These are phyloP conservation scores for Ambrosiella xylebori DNA, from an alignment of 2,329 filamentous ascomycete genomes.

Conservation along the genomic window DNA sequence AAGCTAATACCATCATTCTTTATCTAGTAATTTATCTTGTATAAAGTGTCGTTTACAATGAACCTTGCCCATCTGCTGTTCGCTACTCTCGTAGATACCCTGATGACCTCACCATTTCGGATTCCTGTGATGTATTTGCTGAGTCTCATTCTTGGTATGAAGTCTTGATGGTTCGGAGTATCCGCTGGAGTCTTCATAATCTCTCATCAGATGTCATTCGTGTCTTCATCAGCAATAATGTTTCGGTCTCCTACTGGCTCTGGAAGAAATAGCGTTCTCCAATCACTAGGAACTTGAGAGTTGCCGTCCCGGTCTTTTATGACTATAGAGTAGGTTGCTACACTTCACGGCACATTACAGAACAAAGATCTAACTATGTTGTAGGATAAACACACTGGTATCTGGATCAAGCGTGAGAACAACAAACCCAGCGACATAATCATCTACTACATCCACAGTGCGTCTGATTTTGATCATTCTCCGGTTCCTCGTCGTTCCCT, in stretches of 20 bases:
- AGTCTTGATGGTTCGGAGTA: conserved; percentile 58
- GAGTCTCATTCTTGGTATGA: conserved; percentile 56
- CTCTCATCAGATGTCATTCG: conserved; percentile 51
- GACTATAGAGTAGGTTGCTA: conserved; percentile 17
- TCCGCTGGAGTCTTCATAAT: conserved; percentile 59
- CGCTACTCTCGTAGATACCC: conserved; percentile 6
- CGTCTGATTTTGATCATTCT: conserved; percentile 14
- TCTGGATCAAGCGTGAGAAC: conserved; percentile 52
- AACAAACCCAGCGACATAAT: conserved; percentile 51
- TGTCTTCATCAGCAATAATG: conserved; percentile 60
- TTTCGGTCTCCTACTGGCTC: conserved; percentile 55
- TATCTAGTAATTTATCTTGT: conserved; percentile 7
- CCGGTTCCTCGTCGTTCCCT: background rate
- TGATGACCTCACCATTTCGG: conserved; percentile 10
- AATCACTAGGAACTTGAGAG: conserved; percentile 42
- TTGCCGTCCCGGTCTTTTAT: conserved; percentile 42
- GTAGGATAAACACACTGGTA: conserved; percentile 35
- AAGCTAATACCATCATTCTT: background rate
- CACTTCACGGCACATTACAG: background rate
- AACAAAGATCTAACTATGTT: background rate
- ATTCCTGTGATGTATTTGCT: conserved; percentile 33
- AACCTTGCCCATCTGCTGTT: conserved; percentile 3
- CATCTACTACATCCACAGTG: conserved; percentile 69
- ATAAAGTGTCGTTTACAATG: conserved; percentile 7
- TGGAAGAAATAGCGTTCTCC: conserved; percentile 46